These are phyloP conservation scores for Hyaloscypha bicolor DNA, from an alignment of 495 filamentous ascomycete species.

Conservation along the genomic window DNA sequence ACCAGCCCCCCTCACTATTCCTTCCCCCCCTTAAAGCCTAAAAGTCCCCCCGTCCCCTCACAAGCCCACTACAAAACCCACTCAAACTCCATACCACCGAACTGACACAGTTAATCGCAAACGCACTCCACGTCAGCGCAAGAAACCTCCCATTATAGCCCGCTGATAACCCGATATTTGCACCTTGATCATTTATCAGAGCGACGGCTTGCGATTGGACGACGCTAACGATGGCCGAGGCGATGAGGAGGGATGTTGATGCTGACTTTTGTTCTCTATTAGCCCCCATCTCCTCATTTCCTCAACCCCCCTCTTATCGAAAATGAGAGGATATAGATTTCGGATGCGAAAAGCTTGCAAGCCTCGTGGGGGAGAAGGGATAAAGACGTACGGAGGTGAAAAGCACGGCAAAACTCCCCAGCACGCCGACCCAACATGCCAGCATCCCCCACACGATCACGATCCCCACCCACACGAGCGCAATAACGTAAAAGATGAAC, in stretches of 20 bases:
- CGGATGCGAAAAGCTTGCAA: not conserved
- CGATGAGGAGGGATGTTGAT: conserved; percentile 9
- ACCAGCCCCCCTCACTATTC: no score
- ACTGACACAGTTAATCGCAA: conserved; percentile 1
- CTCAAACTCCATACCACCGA: not conserved
- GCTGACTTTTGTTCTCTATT: not conserved
- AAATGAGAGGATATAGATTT: not conserved
- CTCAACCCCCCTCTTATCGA: not conserved
- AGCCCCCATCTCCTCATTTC: not conserved
- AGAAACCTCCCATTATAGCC: not conserved
- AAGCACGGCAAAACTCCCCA: conserved; percentile 4
- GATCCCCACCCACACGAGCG: not conserved
- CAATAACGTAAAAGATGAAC: conserved; percentile 13
- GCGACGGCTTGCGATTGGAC: not conserved
- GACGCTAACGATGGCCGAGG: not conserved
- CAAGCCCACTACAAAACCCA: not conserved
- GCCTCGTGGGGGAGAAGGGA: not conserved
- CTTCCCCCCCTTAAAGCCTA: not conserved
- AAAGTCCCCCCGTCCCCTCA: not conserved
- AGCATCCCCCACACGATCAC: not conserved
- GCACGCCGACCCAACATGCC: not conserved
- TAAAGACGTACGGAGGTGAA: not conserved
- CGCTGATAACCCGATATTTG: not conserved
- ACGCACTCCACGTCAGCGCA: conserved; percentile 18
- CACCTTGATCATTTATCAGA: conserved; percentile 11